Base-by-base conservation (phyloP, 768 basidiomycete species). In the Auricularia sp. region DNA sequence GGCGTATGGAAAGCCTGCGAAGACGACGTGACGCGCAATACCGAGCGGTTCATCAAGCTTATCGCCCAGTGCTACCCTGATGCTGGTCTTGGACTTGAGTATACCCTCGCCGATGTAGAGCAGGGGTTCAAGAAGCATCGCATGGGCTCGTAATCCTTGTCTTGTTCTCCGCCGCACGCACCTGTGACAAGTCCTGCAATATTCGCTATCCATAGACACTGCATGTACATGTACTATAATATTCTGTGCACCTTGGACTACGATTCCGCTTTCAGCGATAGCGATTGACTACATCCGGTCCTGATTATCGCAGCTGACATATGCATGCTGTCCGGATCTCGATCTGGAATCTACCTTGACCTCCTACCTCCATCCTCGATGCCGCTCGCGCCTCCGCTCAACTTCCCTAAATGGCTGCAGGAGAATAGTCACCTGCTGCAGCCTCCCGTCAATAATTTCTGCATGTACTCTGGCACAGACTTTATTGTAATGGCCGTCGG, bases 401-500 rank as follows among this genome's bases (percentile, higher is more conserved):
- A 97, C 78, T 88, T 98, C 69, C 85, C 85, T 2, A 85, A 85
- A 73, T 98, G 97, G 97, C 82, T 99, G 54, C 77, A 78, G 3
- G 85, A 92, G 71, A 98, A 98, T 69, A 76, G 77, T 24, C 83
- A 94, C 68, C 80, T 89, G 2, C 81, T 98, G 35, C 82, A 89
- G 73, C 96, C 96, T 2, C 95, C 96, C 0, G 92, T 99, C 58
- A 94, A 94, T 80, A 92, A 95, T 74, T 94, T 85, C 67, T 92
- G 91, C 72, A 72, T 93, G 64, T 92, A 89, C 74, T 81, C 84
- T 62, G 92, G 92, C 44, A 80, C 81, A 34, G 94, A 98, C 73
- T 96, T 89, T 71, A 83, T 91, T 54, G 87, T 96, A n/a, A 98
- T 99, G 96, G 92, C 83, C 5, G 86, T 98, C 29, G 95, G 97